Evolutionary conservation across 495 filamentous ascomycete species (phyloP).

Genomic region (Pyrenopolyporus hunteri): DNA sequence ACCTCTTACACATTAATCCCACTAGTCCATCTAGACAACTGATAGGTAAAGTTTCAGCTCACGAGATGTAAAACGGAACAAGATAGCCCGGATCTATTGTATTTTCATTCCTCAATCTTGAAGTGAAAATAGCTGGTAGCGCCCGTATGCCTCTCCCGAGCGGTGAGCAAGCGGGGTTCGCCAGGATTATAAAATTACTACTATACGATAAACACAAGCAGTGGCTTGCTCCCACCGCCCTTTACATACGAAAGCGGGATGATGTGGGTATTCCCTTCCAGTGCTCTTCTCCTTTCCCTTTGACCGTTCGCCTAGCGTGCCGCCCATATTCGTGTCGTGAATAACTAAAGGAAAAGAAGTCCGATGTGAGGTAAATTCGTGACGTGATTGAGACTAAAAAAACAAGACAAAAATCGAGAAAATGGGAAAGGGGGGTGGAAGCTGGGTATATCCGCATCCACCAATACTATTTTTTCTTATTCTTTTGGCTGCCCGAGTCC

Average conservation of each 20-base stretch:
- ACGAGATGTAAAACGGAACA: too few relatives aligned
- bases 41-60: too few relatives aligned
- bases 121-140: slow-evolving; percentile 8
- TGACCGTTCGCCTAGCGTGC: slow-evolving; percentile 4
- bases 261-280: slow-evolving; percentile 1
- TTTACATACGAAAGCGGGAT: slow-evolving; percentile 7
- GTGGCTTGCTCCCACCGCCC: neutral
- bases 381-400: slow-evolving; percentile 9
- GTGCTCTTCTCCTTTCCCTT: neutral
- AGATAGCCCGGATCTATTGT: neutral
- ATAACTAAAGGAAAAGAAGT: neutral
- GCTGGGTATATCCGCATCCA: neutral
- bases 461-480: too few relatives aligned
- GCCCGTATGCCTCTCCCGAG: neutral
- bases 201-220: slow-evolving; percentile 9
- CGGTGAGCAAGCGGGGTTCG: neutral
- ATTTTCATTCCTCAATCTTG: slow-evolving; percentile 3
- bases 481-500: neutral
- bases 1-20: too few relatives aligned
- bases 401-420: neutral
- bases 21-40: too few relatives aligned
- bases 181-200: slow-evolving; percentile 26
- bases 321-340: slow-evolving; percentile 8
- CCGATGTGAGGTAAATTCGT: slow-evolving; percentile 13
- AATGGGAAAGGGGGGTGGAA: neutral